phyloP scores from a whole-genome alignment of 768 basidiomycete genomes.

The Auriscalpium vulgare region DNA sequence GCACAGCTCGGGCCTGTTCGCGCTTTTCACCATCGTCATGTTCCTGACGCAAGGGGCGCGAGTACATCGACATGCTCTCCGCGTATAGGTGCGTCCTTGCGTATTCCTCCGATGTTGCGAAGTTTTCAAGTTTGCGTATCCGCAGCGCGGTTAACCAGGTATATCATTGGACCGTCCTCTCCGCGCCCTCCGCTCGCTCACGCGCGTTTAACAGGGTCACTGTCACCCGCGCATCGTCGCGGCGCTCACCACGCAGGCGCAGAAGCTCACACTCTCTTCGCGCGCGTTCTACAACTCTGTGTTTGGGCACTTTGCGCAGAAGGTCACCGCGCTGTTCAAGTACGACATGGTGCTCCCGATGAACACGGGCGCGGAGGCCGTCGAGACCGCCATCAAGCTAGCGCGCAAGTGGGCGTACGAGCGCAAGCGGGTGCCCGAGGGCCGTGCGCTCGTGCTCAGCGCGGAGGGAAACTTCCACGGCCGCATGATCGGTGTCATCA shows the following conservation, averaged over 20 bases:
- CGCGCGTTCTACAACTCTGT: slow-evolving; percentile 93
- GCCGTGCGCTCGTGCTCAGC: slow-evolving; percentile 79
- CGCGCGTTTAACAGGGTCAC: slow-evolving; percentile 58
- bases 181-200: background rate
- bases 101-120: background rate
- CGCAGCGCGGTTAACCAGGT: slow-evolving; percentile 83
- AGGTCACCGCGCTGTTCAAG: slow-evolving; percentile 75
- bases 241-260: slow-evolving; percentile 77
- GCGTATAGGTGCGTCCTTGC: slow-evolving; percentile 78
- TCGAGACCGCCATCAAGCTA: slow-evolving; percentile 94
- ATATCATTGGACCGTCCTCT: slow-evolving; percentile 21
- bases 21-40: slow-evolving; percentile 58
- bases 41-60: slow-evolving; percentile 71
- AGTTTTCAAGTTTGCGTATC: slow-evolving; percentile 1
- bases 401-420: slow-evolving; percentile 96
- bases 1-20: slow-evolving; percentile 59
- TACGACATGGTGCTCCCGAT: slow-evolving; percentile 97
- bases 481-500: slow-evolving; percentile 82
- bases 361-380: slow-evolving; percentile 99
- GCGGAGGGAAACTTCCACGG: slow-evolving; percentile 95
- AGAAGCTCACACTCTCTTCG: slow-evolving; percentile 87
- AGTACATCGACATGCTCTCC: slow-evolving; percentile 97
- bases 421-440: slow-evolving; percentile 74
- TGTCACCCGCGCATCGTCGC: slow-evolving; percentile 86
- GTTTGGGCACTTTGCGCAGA: slow-evolving; percentile 85